Evolutionary conservation across 2,329 filamentous ascomycete genomes (phyloP).

Genomic region (Emergomyces orientalis): DNA sequence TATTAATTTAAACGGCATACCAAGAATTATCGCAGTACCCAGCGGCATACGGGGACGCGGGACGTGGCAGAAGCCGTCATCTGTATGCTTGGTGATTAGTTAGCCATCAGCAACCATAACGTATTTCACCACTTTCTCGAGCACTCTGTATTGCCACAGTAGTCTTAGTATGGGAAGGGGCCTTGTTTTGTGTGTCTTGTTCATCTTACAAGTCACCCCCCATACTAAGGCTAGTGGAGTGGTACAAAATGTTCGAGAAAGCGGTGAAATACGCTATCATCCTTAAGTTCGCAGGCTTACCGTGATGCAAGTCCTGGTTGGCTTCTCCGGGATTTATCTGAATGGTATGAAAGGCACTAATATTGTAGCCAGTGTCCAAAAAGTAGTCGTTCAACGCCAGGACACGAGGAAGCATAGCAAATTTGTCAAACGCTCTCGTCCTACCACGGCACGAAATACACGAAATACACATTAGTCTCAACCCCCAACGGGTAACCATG

Average conservation of each 20-base stretch:
- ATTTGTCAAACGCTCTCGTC: slow-evolving; percentile 32
- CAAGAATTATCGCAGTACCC: slow-evolving; percentile 27
- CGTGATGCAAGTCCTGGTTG: slow-evolving; percentile 32
- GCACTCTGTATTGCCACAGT: too few species aligned
- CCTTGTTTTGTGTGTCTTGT: too few species aligned
- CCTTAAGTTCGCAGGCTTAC: slow-evolving; percentile 6
- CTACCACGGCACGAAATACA: slow-evolving; percentile 1
- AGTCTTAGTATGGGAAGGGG: too few species aligned
- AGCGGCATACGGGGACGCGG: slow-evolving; percentile 29
- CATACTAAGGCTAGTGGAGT: too few species aligned
- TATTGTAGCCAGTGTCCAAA: slow-evolving; percentile 30
- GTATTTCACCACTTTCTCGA: too few species aligned
- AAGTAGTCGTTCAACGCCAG: slow-evolving; percentile 35
- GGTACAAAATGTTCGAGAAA: too few species aligned
- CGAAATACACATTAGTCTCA: background rate
- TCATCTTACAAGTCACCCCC: too few species aligned
- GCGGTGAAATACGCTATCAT: too few species aligned
- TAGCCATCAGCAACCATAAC: background rate
- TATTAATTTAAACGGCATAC: slow-evolving; percentile 11
- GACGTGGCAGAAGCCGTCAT: slow-evolving; percentile 25
- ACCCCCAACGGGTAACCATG: background rate
- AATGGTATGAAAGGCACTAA: slow-evolving; percentile 32
- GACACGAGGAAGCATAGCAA: slow-evolving; percentile 27
- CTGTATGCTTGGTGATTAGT: slow-evolving; percentile 8
- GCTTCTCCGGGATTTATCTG: slow-evolving; percentile 33